These are phyloP conservation scores for Uronychia binucleata DNA, from an alignment of 73 alveolate species.

Conservation along the genomic window DNA sequence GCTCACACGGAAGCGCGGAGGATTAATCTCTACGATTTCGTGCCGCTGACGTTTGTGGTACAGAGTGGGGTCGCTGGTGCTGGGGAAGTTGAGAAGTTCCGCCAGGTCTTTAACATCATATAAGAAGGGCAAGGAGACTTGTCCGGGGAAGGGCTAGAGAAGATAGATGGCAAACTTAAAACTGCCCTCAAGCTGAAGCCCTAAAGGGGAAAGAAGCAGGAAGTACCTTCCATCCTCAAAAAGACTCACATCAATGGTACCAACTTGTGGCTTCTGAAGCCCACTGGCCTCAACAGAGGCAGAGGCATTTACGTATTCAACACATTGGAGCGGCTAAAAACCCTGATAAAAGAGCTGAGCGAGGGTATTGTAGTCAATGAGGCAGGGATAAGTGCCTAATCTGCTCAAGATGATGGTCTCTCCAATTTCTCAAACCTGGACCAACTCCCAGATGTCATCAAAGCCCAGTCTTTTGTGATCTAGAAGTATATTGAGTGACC, in stretches of 20 bases:
- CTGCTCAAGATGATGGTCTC: too few species aligned
- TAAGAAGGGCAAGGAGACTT: neutral
- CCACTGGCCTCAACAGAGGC: slow-evolving; percentile 81
- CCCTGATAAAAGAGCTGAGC: too few species aligned
- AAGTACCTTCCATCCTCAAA: too few species aligned
- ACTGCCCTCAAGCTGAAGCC: too few species aligned
- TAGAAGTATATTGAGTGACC: slow-evolving; percentile 90
- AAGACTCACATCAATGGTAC: slow-evolving; percentile 18
- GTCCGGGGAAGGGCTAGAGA: too few species aligned
- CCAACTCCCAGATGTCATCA: too few species aligned
- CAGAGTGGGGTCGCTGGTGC: neutral
- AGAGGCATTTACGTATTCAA: slow-evolving; percentile 78
- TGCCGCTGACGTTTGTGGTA: slow-evolving; percentile 73
- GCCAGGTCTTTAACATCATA: neutral
- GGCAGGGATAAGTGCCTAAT: too few species aligned
- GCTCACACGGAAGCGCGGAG: slow-evolving; percentile 5
- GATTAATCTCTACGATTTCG: slow-evolving; percentile 74
- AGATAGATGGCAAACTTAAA: too few species aligned
- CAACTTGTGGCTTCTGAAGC: slow-evolving; percentile 84
- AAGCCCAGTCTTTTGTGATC: slow-evolving; percentile 36
- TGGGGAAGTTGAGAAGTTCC: slow-evolving; percentile 4
- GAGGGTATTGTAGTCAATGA: too few species aligned
- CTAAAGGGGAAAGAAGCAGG: too few species aligned
- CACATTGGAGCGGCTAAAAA: too few species aligned
- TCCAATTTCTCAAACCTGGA: too few species aligned